Evolutionary conservation across 2,329 filamentous ascomycete genomes (phyloP).

Genomic region (Rachicladosporium sp.): DNA sequence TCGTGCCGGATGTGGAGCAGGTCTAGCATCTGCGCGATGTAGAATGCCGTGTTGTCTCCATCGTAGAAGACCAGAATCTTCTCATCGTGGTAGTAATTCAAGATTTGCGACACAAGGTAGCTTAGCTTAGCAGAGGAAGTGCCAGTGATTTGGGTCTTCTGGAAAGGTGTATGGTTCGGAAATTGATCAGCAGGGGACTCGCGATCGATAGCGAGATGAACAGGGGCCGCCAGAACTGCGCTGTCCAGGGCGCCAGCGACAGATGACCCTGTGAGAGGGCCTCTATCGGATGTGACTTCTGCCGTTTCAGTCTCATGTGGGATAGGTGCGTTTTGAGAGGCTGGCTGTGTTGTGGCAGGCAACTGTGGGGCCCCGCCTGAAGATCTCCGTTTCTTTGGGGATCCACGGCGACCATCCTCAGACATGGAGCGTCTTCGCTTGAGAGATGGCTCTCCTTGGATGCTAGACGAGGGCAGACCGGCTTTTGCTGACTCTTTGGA

Average conservation of each 20-base stretch:
- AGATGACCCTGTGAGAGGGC: too few relatives aligned
- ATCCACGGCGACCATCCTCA: too few relatives aligned
- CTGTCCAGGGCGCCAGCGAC: too few relatives aligned
- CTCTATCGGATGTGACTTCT: too few relatives aligned
- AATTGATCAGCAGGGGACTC: too few relatives aligned
- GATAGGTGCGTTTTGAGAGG: too few relatives aligned
- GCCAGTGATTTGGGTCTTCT: conserved; percentile 52
- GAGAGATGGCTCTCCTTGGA: conserved; percentile 25
- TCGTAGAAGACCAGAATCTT: conserved; percentile 94
- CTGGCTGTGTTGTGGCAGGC: too few relatives aligned
- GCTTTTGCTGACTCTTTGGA: conserved; percentile 13
- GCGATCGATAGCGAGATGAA: too few relatives aligned
- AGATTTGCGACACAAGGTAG: conserved; percentile 65
- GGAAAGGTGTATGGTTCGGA: conserved; percentile 39
- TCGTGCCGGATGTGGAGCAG: conserved; percentile 51
- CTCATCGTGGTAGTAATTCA: conserved; percentile 54
- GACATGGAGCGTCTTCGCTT: conserved; percentile 10
- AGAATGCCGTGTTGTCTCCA: conserved; percentile 73
- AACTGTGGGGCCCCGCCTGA: too few relatives aligned
- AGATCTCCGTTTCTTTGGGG: too few relatives aligned
- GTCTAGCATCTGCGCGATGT: conserved; percentile 72
- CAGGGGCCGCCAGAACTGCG: too few relatives aligned
- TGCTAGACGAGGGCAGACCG: conserved; percentile 29
- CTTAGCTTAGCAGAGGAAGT: conserved; percentile 80
- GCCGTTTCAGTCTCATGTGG: too few relatives aligned